Evolutionary conservation across 2,329 filamentous ascomycete genomes (phyloP).

Genomic region (Fusarium clavum): DNA sequence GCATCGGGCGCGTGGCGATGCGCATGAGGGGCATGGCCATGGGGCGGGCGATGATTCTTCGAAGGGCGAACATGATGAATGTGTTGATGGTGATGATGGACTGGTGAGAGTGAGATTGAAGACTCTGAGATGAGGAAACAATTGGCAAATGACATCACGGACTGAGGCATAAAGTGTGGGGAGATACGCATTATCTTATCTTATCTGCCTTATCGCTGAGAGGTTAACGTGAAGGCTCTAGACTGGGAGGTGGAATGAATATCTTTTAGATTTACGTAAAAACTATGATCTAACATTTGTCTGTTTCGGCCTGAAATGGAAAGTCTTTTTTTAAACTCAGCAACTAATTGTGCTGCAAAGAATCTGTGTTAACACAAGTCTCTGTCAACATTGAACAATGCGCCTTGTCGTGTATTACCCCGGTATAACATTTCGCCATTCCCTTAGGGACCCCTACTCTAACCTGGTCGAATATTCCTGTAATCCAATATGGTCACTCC

Average conservation of each 20-base stretch:
- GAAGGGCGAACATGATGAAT: conserved; percentile 32
- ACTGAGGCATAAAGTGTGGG: conserved; percentile 1
- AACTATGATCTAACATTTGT: too few relatives aligned
- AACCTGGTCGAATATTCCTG: not conserved
- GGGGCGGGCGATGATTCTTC: conserved; percentile 14
- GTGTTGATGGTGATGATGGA: not conserved
- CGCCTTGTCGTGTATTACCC: too few relatives aligned
- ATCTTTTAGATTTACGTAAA: too few relatives aligned
- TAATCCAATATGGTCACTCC: not conserved
- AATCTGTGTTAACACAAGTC: too few relatives aligned
- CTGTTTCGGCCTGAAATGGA: too few relatives aligned
- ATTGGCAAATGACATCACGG: conserved; percentile 24
- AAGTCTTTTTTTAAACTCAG: too few relatives aligned
- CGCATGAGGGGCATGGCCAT: conserved; percentile 11
- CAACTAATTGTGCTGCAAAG: too few relatives aligned
- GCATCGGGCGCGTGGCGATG: conserved; percentile 23
- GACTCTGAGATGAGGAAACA: not conserved
- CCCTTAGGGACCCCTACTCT: not conserved
- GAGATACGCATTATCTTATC: not conserved
- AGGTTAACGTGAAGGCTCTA: too few relatives aligned
- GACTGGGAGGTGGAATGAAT: too few relatives aligned
- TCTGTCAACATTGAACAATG: too few relatives aligned
- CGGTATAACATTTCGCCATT: too few relatives aligned
- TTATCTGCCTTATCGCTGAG: not conserved
- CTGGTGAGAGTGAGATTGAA: not conserved